Base-by-base conservation (phyloP, 805 yeast species). In the Scheffersomyces amazonensis region DNA sequence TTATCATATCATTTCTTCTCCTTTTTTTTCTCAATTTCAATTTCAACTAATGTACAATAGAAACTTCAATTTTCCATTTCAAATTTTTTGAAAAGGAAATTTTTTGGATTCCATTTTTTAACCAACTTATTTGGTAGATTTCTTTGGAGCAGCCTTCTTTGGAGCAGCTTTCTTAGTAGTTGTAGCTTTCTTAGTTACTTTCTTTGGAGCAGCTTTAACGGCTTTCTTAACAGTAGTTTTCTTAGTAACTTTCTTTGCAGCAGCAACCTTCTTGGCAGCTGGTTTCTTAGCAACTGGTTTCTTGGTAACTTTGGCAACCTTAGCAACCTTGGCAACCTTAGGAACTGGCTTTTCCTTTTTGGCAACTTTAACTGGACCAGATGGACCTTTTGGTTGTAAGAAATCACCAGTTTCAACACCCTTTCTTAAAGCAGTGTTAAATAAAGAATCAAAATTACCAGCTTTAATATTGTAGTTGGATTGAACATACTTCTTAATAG, bases 301-400 rank as follows among this genome's bases (percentile, higher is more conserved):
- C 44, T 44, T 50, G 28, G 54, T 34, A 25, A 32, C 45, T 30
- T 53, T 36, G 37, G 45, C 36, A 15, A 47, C 25, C 23, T 47
- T 44, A 16, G 43, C 36, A 11, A 46, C 39, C 39, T 49, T 47
- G 48, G 52, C 54, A 31, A 50, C 41, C n/a, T 46, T 42, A 9
- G 52, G 32, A 29, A 63, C 55, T 48, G 60, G 59, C 36, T 54
- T 48, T 32, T 54, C 67, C 52, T 66, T 60, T 67, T 77, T 78
- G 56, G 67, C 71, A 44, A 83, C 61, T 64, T 87, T 86, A 47
- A 87, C 78, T 33, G 95, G 87, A 35, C 95, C 96, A 10, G 95
- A 81, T 15, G 96, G 83, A 34, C 96, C 96, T 68, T 87, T 87
- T 58, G 95, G 95, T 66, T 86, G 95, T 32, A 74, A 59, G 48